These are phyloP conservation scores for Arachis stenosperma DNA, from an alignment of 306 rosid genomes.

Conservation along the genomic window DNA sequence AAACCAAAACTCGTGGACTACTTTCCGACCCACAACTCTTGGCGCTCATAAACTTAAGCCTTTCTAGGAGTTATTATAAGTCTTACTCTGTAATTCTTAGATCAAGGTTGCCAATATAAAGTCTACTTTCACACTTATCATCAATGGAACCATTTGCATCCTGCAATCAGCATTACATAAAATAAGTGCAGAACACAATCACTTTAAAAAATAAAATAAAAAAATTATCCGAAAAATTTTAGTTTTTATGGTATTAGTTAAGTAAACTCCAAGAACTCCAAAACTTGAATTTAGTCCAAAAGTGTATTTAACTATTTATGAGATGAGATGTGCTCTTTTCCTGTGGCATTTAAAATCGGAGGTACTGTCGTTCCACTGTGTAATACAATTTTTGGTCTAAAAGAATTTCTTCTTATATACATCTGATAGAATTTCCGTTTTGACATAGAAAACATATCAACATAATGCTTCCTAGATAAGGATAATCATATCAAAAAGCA, in stretches of 20 bases:
- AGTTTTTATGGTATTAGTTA: slow-evolving; percentile 5
- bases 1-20: too few relatives aligned
- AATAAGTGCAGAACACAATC: slow-evolving; percentile 28
- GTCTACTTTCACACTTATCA: slow-evolving; percentile 74
- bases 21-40: too few relatives aligned
- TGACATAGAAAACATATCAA: not conserved
- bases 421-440: not conserved
- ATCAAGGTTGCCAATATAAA: slow-evolving; percentile 88
- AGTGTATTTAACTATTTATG: slow-evolving; percentile 1
- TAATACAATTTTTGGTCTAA: not conserved
- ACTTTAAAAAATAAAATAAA: not conserved
- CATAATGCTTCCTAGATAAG: slow-evolving; percentile 5
- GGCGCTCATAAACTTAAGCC: not conserved
- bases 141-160: slow-evolving; percentile 57
- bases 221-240: slow-evolving; percentile 1
- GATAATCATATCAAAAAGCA: slow-evolving; percentile 9
- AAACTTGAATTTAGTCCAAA: slow-evolving; percentile 10
- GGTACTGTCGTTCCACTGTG: not conserved
- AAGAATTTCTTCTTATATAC: not conserved
- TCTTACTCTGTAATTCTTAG: slow-evolving; percentile 93
- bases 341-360: slow-evolving; percentile 1
- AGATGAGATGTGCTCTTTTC: slow-evolving; percentile 1
- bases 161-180: slow-evolving; percentile 53
- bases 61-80: not conserved
- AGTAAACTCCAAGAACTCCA: slow-evolving; percentile 3